These are phyloP conservation scores for Durotheca rogersii DNA, from an alignment of 495 filamentous ascomycete species.

Conservation along the genomic window DNA sequence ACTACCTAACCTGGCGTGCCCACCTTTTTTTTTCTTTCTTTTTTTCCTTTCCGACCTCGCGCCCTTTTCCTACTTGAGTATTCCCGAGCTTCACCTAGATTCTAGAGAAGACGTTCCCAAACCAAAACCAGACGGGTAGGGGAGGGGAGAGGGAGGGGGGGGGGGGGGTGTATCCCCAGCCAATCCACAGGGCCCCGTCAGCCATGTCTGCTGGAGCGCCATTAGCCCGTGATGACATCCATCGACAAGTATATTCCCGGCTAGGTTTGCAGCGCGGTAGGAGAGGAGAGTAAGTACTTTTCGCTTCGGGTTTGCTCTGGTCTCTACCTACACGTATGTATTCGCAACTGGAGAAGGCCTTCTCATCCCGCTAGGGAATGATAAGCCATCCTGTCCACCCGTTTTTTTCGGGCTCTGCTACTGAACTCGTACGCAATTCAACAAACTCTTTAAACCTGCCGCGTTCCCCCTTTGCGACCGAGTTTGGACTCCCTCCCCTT, in stretches of 20 bases:
- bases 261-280: slow-evolving; percentile 28
- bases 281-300: slow-evolving; percentile 30
- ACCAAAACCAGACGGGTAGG: slow-evolving; percentile 31
- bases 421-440: slow-evolving; percentile 16
- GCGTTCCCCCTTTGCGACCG: slow-evolving; percentile 28
- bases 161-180: slow-evolving; percentile 14
- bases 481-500: slow-evolving; percentile 2
- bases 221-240: slow-evolving; percentile 36
- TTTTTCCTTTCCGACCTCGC: slow-evolving; percentile 36
- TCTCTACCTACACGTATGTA: not conserved
- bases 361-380: slow-evolving; percentile 30
- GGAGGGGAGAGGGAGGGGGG: not conserved
- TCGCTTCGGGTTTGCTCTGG: slow-evolving; percentile 29
- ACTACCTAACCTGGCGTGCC: slow-evolving; percentile 23
- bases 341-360: slow-evolving; percentile 9
- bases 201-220: slow-evolving; percentile 29
- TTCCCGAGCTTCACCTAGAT: slow-evolving; percentile 31
- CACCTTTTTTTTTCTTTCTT: slow-evolving; percentile 24
- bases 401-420: slow-evolving; percentile 2
- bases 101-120: slow-evolving; percentile 15
- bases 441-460: slow-evolving; percentile 33
- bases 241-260: slow-evolving; percentile 35
- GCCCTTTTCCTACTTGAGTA: slow-evolving; percentile 36
- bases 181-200: slow-evolving; percentile 32
- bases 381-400: slow-evolving; percentile 28